These are phyloP conservation scores for Parathielavia appendiculata DNA, from an alignment of 495 filamentous ascomycete genomes.

Conservation along the genomic window DNA sequence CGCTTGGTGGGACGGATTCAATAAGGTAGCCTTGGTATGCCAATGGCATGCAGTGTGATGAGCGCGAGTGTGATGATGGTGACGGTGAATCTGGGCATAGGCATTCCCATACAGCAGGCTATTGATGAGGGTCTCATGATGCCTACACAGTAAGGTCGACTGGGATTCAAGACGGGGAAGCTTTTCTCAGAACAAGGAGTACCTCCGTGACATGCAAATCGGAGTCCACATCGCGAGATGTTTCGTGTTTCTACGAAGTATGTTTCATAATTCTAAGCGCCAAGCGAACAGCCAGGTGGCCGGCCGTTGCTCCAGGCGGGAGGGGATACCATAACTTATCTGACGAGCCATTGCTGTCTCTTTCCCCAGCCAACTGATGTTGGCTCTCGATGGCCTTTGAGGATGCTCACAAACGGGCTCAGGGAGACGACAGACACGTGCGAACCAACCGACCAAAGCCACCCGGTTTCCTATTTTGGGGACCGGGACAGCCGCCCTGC, in stretches of 20 bases:
- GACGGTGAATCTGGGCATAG: background rate
- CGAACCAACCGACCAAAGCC: no score
- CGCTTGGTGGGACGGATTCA: constrained; percentile 10
- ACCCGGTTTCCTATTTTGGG: background rate
- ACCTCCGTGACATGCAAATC: background rate
- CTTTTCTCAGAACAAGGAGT: background rate
- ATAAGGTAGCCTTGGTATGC: background rate
- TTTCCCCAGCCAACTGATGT: no score
- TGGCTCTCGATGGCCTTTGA: no score
- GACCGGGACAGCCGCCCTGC: constrained; percentile 1
- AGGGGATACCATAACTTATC: no score
- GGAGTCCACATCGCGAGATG: constrained; percentile 2
- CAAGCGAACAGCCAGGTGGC: background rate
- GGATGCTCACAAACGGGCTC: no score
- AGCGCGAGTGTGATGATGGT: background rate
- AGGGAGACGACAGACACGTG: no score
- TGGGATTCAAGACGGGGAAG: background rate
- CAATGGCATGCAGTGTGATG: constrained; percentile 8
- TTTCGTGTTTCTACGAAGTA: background rate
- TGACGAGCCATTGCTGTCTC: no score
- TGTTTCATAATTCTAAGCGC: background rate
- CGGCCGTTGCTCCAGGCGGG: no score
- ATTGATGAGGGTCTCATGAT: background rate
- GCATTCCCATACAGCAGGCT: background rate
- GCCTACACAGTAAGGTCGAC: no score